Evolutionary conservation across 371 early-diverging fungal genomes (phyloP).

Genomic region (Cokeromyces recurvatus): DNA sequence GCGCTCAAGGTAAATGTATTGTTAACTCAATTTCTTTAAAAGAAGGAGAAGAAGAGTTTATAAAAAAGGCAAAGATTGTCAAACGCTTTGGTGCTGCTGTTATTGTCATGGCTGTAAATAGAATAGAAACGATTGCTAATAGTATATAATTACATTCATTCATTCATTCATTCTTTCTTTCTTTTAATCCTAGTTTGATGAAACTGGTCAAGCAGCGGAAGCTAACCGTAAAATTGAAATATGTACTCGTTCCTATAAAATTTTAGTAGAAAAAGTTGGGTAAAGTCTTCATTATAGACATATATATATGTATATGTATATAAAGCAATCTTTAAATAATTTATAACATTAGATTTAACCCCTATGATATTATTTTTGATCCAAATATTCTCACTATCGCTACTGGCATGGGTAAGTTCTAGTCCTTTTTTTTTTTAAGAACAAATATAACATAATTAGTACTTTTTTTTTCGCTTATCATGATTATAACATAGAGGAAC

Average conservation of each 20-base stretch:
- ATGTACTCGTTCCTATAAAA: constrained; percentile 85
- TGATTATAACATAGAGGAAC: constrained; percentile 79
- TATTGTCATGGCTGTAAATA: constrained; percentile 89
- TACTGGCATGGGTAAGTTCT: constrained; percentile 75
- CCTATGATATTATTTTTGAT: constrained; percentile 92
- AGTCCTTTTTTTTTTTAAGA: constrained; percentile 3
- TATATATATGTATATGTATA: too few species aligned
- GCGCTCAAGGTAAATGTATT: constrained; percentile 93
- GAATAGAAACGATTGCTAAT: too few species aligned
- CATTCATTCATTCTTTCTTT: too few species aligned
- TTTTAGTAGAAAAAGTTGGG: constrained; percentile 80
- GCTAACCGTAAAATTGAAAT: constrained; percentile 81
- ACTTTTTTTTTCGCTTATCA: too few species aligned
- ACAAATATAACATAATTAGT: background rate
- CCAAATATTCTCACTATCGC: constrained; percentile 94
- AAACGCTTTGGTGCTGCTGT: constrained; percentile 93
- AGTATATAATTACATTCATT: too few species aligned
- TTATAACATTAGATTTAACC: constrained; percentile 66
- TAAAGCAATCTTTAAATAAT: too few species aligned
- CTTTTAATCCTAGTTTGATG: constrained; percentile 89
- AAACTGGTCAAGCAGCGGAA: constrained; percentile 87
- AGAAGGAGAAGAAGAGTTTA: constrained; percentile 90
- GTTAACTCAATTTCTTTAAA: constrained; percentile 94
- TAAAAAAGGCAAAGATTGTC: constrained; percentile 82
- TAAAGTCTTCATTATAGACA: too few species aligned